Base-by-base conservation (phyloP, 331 rosid genomes). In the Acacia pycnantha region DNA sequence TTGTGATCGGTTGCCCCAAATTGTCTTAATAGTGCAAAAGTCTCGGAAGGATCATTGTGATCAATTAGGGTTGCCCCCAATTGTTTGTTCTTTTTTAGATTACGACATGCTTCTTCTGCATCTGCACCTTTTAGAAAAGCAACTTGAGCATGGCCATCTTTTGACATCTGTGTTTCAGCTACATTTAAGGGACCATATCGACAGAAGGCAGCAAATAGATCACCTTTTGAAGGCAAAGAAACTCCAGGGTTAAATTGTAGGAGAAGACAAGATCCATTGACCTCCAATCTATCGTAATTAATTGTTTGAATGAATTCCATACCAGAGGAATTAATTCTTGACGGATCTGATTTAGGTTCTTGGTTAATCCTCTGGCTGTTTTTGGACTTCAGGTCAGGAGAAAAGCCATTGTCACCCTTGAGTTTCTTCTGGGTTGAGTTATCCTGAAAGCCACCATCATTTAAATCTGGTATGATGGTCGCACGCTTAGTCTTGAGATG, bases 121-220 rank as follows among this genome's bases (percentile, higher is more conserved):
- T 94, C 98, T 27, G 83, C 75, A 24, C 81, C 78, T 50, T 54
- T 85, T 77, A 86, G 58, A 75, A 96, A 96, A 73, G 86, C 95
- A 83, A 96, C 58, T 88, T 82, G 92, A 15, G 91, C 98, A 73
- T 81, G 50, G 10, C 84, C 51, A 31, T 89, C 93, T 70, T 91
- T 79, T 14, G 83, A 76, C 65, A 88, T 65, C 85, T 74, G 85
- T 3, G 92, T 88, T 82, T 89, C 93, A 0, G 92, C 85, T 64
- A 91, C 94, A 75, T 87, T 90, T 88, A 96, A 78, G 41, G 96
- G 93, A 78, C 98, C 99, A 43, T 90, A 96, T 87, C 53, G 90
- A 82, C 84, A 82, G 91, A 96, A 96, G 67, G 84, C 81, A 40
- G 88, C 78, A 77, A 90, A 29, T 72, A 96, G 77, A 70, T 90